Conservation (phyloP, 1,139 yeast genomes). For the Yamadazyma sp. region DNA sequence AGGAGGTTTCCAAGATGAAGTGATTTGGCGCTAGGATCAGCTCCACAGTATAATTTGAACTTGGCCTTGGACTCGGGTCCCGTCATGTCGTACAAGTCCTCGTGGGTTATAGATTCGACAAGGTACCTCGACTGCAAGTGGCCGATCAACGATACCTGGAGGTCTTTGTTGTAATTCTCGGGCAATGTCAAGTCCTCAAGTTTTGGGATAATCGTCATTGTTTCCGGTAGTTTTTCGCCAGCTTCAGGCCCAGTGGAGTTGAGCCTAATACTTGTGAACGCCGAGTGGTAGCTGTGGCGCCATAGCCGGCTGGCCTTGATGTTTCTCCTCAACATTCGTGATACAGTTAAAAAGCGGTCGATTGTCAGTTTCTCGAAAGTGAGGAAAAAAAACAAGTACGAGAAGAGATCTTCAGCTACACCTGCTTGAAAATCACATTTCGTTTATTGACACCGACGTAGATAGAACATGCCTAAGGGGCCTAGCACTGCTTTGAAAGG, state of each 20-base stretch:
- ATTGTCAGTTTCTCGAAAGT: not conserved
- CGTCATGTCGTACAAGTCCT: slow-evolving; percentile 41
- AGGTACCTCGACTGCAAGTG: slow-evolving; percentile 49
- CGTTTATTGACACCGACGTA: not conserved
- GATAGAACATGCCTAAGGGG: not conserved
- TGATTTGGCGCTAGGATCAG: slow-evolving; percentile 92
- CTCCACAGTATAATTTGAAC: slow-evolving; percentile 83
- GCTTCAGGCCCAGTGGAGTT: slow-evolving; percentile 3
- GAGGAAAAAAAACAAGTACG: not conserved
- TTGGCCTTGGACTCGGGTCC: slow-evolving; percentile 29
- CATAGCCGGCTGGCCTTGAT: not conserved
- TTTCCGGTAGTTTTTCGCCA: slow-evolving; percentile 13
- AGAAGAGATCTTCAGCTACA: not conserved
- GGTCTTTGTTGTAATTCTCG: slow-evolving; percentile 30
- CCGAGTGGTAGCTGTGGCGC: not conserved
- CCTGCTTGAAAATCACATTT: not conserved
- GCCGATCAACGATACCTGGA: slow-evolving; percentile 39
- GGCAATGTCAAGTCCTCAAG: slow-evolving; percentile 26
- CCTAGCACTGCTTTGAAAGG: not conserved
- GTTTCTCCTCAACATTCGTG: not conserved
- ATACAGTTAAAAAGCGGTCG: not conserved
- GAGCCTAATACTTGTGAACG: slow-evolving; percentile 2
- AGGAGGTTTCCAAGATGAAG: slow-evolving; percentile 87
- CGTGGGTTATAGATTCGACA: slow-evolving; percentile 50
- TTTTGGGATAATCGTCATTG: slow-evolving; percentile 36